Base-by-base conservation (phyloP, 192 early-diverging fungal species). In the Coemansia aciculifera region DNA sequence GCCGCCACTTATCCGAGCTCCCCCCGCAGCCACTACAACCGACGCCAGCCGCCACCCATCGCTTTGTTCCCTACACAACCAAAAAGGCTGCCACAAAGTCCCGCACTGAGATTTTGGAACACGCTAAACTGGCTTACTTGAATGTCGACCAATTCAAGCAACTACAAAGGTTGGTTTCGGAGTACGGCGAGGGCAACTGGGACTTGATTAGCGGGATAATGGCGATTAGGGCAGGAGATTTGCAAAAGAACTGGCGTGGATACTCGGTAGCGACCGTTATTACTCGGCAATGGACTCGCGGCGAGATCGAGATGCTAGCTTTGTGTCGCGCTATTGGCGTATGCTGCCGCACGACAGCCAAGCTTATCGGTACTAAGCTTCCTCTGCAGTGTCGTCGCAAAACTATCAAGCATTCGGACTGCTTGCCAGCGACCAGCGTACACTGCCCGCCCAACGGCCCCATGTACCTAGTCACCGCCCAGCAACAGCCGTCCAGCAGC, bases 341-440 rank as follows among this genome's bases (percentile, higher is more conserved):
- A 19, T 32, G 56, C 60, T 76, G 73, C 46, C 57, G 73, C 24
- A 57, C 64, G 23, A 66, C 79, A 1, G 70, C 79, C 64, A 71
- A 70, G 52, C 72, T 81, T 29, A 81, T 81, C 13, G 67, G 66
- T 7, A 70, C 79, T 17, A 81, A 81, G 46, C 67, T 81, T 31
- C 79, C 79, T 21, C 67, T 75, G 36, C 79, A 81, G 49, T 75
- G 73, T 40, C 66, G 79, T 3, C 67, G 74, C 63, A 81, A 81
- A 51, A 75, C 67, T 1, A 59, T 76, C 2, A 81, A 76, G 38
- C 51, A 27, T 23, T 32, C 11, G 5, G 31, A 36, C 48, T 43
- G 10, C 60, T 38, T 61, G 13, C 34, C 24, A 0, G 24, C 62
- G 37, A 51, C 68, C 36, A 49, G 37, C 3, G 21, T 31, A 1